A percentile compares a stretch with the other conserved stretches of the same genome.
Evolutionary conservation across 163 green algal genomes (phyloP).

Genomic region (Trebouxia gelatinosa): DNA sequence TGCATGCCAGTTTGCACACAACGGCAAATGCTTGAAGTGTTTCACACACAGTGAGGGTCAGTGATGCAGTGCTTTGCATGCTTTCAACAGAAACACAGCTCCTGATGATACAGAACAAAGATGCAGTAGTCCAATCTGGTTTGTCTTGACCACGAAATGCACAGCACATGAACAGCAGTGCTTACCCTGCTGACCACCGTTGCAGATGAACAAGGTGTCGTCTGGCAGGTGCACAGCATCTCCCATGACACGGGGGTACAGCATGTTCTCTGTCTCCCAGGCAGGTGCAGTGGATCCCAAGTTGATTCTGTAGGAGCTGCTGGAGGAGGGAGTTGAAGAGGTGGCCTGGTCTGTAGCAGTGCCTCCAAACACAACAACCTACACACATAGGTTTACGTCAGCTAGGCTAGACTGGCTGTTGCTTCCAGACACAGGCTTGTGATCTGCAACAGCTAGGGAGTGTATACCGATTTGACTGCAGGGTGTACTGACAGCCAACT

Average conservation of each 20-base stretch:
- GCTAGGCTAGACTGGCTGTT: no score
- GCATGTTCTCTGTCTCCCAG: conserved; percentile 6
- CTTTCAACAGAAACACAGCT: not conserved
- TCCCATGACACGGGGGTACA: conserved; percentile 2
- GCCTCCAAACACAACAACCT: conserved; percentile 28
- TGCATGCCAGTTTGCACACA: not conserved
- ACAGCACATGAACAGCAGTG: not conserved
- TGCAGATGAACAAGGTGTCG: not conserved
- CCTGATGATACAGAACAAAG: not conserved
- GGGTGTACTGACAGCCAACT: no score
- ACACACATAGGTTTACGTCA: no score
- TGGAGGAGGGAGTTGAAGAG: not conserved
- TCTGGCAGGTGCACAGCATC: conserved; percentile 22
- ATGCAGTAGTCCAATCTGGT: no score
- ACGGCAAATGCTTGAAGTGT: not conserved
- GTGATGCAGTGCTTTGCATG: not conserved
- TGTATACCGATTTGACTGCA: no score
- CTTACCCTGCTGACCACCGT: conserved; percentile 10
- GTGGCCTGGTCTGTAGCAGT: not conserved
- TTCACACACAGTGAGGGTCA: not conserved
- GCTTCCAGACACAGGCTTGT: no score
- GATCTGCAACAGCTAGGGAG: no score
- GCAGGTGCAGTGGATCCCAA: not conserved
- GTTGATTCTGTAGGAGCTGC: conserved; percentile 8
- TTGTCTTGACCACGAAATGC: no score